These are phyloP conservation scores for Dianthus caryophyllus DNA, from an alignment of 148 eudicot species.

Conservation along the genomic window DNA sequence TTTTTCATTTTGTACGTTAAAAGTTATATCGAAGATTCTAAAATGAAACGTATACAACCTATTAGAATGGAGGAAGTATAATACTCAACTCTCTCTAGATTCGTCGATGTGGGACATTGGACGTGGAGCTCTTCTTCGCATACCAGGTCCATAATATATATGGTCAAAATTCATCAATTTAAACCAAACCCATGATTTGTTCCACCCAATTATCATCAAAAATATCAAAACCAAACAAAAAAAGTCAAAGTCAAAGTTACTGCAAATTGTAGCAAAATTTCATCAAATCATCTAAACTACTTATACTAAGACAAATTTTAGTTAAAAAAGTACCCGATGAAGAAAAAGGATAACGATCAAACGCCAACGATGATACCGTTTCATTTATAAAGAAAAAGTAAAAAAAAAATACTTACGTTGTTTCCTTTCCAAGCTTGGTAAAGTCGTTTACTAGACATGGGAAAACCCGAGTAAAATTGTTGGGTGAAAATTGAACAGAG, in stretches of 20 bases:
- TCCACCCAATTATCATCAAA: background rate
- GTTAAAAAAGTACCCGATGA: background rate
- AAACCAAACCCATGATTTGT: constrained; percentile 8
- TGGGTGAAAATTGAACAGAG: background rate
- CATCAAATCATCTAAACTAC: constrained; percentile 17
- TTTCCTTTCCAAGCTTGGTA: constrained; percentile 58
- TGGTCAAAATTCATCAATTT: constrained; percentile 15
- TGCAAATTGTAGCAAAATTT: background rate
- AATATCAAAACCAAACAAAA: background rate
- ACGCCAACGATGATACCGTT: background rate
- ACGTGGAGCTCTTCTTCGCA: no score
- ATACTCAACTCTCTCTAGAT: background rate
- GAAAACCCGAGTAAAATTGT: background rate
- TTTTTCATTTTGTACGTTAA: no score
- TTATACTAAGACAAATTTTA: background rate
- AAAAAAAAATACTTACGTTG: constrained; percentile 30
- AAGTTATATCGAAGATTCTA: no score
- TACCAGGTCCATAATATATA: no score
- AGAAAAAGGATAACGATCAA: no score
- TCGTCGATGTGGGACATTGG: no score
- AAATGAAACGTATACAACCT: no score
- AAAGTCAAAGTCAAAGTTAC: background rate
- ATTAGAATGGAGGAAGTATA: no score
- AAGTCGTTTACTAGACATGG: constrained; percentile 40
- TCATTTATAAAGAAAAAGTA: background rate